These are phyloP conservation scores for Fusarium duplospermum DNA, from an alignment of 2,329 filamentous ascomycete genomes.

Conservation along the genomic window DNA sequence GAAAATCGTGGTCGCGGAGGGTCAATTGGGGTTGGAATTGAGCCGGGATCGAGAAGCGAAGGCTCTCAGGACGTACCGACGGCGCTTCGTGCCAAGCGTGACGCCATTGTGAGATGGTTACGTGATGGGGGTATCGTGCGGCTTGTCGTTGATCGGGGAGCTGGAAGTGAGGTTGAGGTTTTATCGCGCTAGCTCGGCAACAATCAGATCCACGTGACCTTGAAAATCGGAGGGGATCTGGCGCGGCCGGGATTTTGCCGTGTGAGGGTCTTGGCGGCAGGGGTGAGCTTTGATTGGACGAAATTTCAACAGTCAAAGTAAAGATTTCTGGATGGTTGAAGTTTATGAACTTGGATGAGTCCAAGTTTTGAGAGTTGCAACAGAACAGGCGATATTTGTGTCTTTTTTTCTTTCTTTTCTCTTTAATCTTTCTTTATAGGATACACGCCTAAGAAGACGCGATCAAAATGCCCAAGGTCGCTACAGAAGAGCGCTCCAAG, in stretches of 20 bases:
- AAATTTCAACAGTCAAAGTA: conserved; percentile 40
- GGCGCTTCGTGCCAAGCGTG: conserved; percentile 94
- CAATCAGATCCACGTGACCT: conserved; percentile 52
- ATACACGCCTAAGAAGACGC: background rate
- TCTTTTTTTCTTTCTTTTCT: background rate
- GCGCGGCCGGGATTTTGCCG: conserved; percentile 45
- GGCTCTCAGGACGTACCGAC: conserved; percentile 75
- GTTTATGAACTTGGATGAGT: conserved; percentile 33
- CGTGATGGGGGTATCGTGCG: conserved; percentile 64
- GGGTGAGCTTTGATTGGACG: conserved; percentile 42
- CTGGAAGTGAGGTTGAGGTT: conserved; percentile 62
- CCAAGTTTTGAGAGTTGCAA: conserved; percentile 4
- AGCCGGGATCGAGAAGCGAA: conserved; percentile 17
- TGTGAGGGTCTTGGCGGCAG: conserved; percentile 10
- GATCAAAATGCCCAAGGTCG: conserved; percentile 43
- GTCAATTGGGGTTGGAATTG: conserved; percentile 45
- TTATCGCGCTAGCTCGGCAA: conserved; percentile 60
- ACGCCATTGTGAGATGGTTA: conserved; percentile 87
- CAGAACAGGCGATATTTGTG: background rate
- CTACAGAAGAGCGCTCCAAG: conserved; percentile 55
- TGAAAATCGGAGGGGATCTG: conserved; percentile 33
- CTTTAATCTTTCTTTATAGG: background rate
- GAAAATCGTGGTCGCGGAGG: conserved; percentile 34
- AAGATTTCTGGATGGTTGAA: conserved; percentile 48
- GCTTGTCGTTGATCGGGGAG: conserved; percentile 59